Evolutionary conservation across 2,329 filamentous ascomycete species (phyloP), one percentile per base, ranked within the genome.

Genomic region (Phoma sp.): DNA sequence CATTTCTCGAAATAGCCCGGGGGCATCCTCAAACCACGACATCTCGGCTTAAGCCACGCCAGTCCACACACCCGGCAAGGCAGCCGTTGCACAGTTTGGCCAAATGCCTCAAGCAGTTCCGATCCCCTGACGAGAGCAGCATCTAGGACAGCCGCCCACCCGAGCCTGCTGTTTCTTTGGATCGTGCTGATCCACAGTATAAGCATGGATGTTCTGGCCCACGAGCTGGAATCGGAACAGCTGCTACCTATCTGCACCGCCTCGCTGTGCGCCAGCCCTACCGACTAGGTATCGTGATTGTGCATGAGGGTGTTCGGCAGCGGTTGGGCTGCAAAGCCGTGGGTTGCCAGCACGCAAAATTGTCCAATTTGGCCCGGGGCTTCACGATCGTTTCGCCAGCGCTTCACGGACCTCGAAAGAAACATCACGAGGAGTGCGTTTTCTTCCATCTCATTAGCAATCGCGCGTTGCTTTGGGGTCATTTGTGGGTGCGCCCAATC

Each of bases 141-240:
- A 24, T 50, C 44, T 58, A 51, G 50, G 38, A 59, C 56, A 53
- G 55, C 68, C 67, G 58, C 57, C 67, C 52, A 60, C 58, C 69
- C 69, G 69, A 67, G 48, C 39, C 37, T 41, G 47, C 29, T 66
- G 60, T 58, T 53, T 48, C 12, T 55, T 53, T 50, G 51, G 53
- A 58, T 60, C 38, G 47, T 46, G 40, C 44, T 57, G 49, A 39
- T 44, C 57, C 54, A 61, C 52, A 57, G 45, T 24, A 40, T 43
- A 55, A 61, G 53, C 48, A 52, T 51, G 58, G 59, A 60, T 55
- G 32, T 49, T 38, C 46, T 54, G 57, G 38, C 48, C 38, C 54
- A 68, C 69, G 69, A 68, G 57, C 63, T 67, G 59, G 60, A 65
- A 69, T 62, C 68, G 69, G 69, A 69, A 66, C 61, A 51, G 41